Base-by-base conservation (phyloP, 805 yeast genomes). In the Kluyveromyces aestuarii region DNA sequence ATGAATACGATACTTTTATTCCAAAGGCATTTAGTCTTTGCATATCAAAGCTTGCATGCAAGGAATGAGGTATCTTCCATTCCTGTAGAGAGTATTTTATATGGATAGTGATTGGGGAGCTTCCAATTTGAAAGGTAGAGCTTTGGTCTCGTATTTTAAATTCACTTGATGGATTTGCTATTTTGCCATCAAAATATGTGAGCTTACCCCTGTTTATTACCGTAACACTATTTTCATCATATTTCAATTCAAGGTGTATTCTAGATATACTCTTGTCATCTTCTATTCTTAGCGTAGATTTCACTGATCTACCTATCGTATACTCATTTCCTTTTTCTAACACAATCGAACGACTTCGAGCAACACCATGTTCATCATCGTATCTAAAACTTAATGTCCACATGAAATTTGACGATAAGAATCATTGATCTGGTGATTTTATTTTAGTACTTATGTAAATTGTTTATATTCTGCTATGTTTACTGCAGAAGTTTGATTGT, bases 191-290 rank as follows among this genome's bases (percentile, higher is more conserved):
- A 27, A 55, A 43, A n/a, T 49, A 54, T 1, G 68, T 64, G 27
- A 64, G 43, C 48, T 63, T 62, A 4, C 69, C 68, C n/a, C 44
- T 48, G 46, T 62, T 63, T 1, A 44, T 40, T 14, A 58, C 44
- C n/a, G 13, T 25, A 1, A 50, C 37, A 18, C 17, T 18, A 45
- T 14, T 36, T 6, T 21, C n/a, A 4, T 49, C 48, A 14, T 45
- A 37, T 30, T 42, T 38, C 2, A 62, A 27, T 14, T 47, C 45
- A 6, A 64, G 43, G 46, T 64, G 69, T 27, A 61, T 52, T 27
- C 69, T 54, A 1, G 69, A 64, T 42, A 64, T 61, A 44, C 67
- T 63, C 41, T 63, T 64, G 42, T 64, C 68, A 47, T 62, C 60
- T 38, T 62, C 62, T n/a, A 63, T 56, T 16, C 44, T 45, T 25